Base-by-base conservation (phyloP, 768 basidiomycete genomes). In the Kwoniella bestiolae region DNA sequence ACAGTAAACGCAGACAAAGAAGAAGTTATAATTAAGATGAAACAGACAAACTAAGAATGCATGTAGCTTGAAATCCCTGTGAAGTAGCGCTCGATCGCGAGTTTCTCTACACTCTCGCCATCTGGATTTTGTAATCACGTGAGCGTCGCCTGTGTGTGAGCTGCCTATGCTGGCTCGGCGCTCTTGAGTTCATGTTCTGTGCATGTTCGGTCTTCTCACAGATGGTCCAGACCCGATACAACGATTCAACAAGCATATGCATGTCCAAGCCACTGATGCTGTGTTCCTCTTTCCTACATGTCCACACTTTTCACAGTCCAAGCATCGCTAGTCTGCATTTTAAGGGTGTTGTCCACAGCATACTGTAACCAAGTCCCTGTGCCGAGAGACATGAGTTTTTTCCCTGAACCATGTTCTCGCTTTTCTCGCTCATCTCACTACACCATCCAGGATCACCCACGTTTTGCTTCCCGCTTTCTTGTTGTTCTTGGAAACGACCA, bases 231-330 rank as follows among this genome's bases (percentile, higher is more conserved):
- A n/a, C n/a, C n/a, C n/a, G n/a, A n/a, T n/a, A n/a, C n/a, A n/a
- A n/a, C n/a, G n/a, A n/a, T n/a, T n/a, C n/a, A 41, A 41, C 31
- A 32, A 55, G 11, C 52, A 21, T 32, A 53, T 32, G 46, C n/a
- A 47, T 47, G 46, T 25, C 52, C 52, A 55, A 55, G 52, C 32
- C 52, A 18, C 52, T 55, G 52, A 55, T 55, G 52, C 52, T 34
- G 52, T 55, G 52, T 53, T 34, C 3, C 23, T 23, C 7, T 52
- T n/a, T n/a, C n/a, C n/a, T n/a, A n/a, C n/a, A n/a, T n/a, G n/a
- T n/a, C 23, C 46, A 47, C 21, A 11, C 6, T 47, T 21, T 21
- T 23, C 6, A 47, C 46, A 26, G 50, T 5, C 25, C 23, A 4
- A 18, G 28, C 28, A 26, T 51, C 50, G 29, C 45, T 47, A 16